These are phyloP conservation scores for Ceratorhiza oryzae-sativae DNA, from an alignment of 1,284 basidiomycete genomes.

Conservation along the genomic window DNA sequence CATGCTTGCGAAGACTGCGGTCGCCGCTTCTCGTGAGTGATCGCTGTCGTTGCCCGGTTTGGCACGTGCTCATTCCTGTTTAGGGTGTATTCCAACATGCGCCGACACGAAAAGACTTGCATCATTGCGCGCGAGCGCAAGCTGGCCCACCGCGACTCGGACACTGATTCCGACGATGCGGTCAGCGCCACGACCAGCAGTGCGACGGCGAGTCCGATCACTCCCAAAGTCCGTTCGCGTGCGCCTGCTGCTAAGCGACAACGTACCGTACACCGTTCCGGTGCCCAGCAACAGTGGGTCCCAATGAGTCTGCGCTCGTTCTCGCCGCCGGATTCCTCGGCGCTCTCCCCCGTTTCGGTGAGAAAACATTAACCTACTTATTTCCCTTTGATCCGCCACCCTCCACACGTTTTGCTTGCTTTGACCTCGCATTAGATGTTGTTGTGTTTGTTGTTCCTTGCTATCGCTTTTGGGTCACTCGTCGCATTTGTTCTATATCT, in stretches of 20 bases:
- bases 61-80: slow-evolving; percentile 19
- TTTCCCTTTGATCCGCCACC: neutral
- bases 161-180: slow-evolving; percentile 31
- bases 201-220: slow-evolving; percentile 23
- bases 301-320: slow-evolving; percentile 34
- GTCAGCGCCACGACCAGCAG: slow-evolving; percentile 28
- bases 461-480: slow-evolving; percentile 4
- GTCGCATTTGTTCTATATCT: slow-evolving; percentile 33
- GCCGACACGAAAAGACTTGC: slow-evolving; percentile 35
- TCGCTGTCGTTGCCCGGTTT: neutral
- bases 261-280: slow-evolving; percentile 22
- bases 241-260: slow-evolving; percentile 32
- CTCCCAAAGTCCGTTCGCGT: slow-evolving; percentile 25
- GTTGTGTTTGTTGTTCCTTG: slow-evolving; percentile 2
- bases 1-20: slow-evolving; percentile 35
- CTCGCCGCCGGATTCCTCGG: slow-evolving; percentile 4
- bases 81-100: slow-evolving; percentile 36
- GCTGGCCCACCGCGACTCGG: slow-evolving; percentile 33
- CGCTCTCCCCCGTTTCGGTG: slow-evolving; percentile 32
- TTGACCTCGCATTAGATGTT: neutral
- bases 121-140: slow-evolving; percentile 35
- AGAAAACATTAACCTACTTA: slow-evolving; percentile 17
- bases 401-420: neutral
- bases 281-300: slow-evolving; percentile 25
- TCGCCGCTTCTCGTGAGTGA: slow-evolving; percentile 35